Conservation (phyloP, 2,329 filamentous ascomycete species). For the Septoria linicola region DNA sequence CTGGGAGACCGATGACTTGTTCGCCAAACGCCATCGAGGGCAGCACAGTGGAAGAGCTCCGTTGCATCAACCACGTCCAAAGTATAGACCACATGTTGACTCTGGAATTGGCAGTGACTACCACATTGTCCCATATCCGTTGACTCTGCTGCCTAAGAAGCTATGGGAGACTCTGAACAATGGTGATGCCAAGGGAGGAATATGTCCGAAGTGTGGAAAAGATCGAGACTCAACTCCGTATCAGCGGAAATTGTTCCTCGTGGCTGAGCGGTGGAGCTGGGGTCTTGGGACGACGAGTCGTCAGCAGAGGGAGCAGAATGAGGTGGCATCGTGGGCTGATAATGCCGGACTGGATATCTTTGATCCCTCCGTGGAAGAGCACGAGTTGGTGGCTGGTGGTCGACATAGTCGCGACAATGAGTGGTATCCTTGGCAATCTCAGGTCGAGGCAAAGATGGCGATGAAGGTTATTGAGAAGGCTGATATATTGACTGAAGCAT, state of each 20-base stretch:
- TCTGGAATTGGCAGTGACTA: constrained; percentile 23
- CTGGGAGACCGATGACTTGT: constrained; percentile 3
- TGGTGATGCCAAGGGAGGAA: constrained; percentile 13
- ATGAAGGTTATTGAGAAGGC: constrained; percentile 23
- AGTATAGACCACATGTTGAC: constrained; percentile 22
- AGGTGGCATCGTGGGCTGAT: constrained; percentile 24
- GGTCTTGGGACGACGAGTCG: constrained; percentile 9
- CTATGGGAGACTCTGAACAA: constrained; percentile 23
- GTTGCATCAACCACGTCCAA: constrained; percentile 7
- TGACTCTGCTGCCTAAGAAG: constrained; percentile 23
- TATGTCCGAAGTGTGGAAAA: constrained; percentile 24
- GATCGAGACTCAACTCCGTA: constrained; percentile 15
- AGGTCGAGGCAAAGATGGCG: constrained; percentile 20
- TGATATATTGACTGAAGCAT: constrained; percentile 18
- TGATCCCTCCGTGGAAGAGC: constrained; percentile 25
- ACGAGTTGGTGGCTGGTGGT: constrained; percentile 23
- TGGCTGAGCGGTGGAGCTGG: constrained; percentile 26
- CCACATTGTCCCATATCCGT: constrained; percentile 24
- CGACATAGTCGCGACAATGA: constrained; percentile 19
- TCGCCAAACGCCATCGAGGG: constrained; percentile 5
- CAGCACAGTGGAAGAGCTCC: background rate
- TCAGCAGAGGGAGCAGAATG: constrained; percentile 23
- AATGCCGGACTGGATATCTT: constrained; percentile 27
- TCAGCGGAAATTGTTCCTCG: constrained; percentile 28
- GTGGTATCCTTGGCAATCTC: constrained; percentile 20